phyloP scores from a whole-genome alignment of 2,329 filamentous ascomycete genomes.

The Dothideomycetes sp. region DNA sequence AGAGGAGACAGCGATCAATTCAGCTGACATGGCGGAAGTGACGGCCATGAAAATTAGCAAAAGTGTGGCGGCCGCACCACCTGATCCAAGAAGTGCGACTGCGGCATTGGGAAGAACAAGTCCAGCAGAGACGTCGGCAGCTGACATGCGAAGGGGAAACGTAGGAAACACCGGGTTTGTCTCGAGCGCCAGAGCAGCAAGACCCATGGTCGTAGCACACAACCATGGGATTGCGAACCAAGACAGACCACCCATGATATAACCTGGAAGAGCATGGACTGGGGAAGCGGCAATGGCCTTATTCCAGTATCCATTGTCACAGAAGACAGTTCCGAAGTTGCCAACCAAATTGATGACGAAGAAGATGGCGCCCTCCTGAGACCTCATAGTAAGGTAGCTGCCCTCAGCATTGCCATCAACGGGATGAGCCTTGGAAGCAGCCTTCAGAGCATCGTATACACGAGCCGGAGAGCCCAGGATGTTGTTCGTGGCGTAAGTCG shows the following conservation, averaged over 20 bases:
- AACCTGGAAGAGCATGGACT: slow-evolving; percentile 76
- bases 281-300: slow-evolving; percentile 85
- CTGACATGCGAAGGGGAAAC: slow-evolving; percentile 59
- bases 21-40: slow-evolving; percentile 70
- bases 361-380: slow-evolving; percentile 71
- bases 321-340: slow-evolving; percentile 55
- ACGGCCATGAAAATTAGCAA: slow-evolving; percentile 86
- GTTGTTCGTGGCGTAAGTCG: slow-evolving; percentile 64
- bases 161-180: slow-evolving; percentile 60
- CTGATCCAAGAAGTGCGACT: slow-evolving; percentile 69
- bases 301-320: slow-evolving; percentile 61
- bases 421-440: slow-evolving; percentile 58
- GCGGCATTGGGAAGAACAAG: slow-evolving; percentile 78
- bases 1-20: slow-evolving; percentile 77
- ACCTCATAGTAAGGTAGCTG: slow-evolving; percentile 79
- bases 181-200: slow-evolving; percentile 71
- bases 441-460: slow-evolving; percentile 67
- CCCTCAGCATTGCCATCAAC: slow-evolving; percentile 70
- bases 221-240: slow-evolving; percentile 95
- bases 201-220: slow-evolving; percentile 77
- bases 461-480: slow-evolving; percentile 62
- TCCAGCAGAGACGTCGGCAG: slow-evolving; percentile 68
- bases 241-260: slow-evolving; percentile 72
- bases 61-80: slow-evolving; percentile 67
- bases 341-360: slow-evolving; percentile 75